Conservation (phyloP, 2,329 filamentous ascomycete species). For the Botryosphaeria agaves region DNA sequence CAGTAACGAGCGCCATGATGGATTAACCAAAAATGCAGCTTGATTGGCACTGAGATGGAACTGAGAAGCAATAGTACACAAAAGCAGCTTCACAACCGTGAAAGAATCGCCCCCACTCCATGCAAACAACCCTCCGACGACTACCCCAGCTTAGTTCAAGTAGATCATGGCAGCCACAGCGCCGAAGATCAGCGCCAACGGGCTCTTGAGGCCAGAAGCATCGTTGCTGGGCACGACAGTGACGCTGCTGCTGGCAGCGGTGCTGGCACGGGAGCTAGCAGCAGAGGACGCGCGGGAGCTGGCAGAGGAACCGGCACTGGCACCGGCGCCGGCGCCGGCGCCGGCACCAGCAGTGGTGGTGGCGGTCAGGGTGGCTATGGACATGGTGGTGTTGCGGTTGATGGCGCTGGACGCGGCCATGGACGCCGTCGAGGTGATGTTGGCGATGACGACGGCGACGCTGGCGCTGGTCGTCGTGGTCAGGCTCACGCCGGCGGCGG, state of each 20-base stretch:
- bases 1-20: too few species aligned
- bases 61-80: too few species aligned
- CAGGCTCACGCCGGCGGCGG: slow-evolving; percentile 3
- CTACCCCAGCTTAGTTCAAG: too few species aligned
- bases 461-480: neutral
- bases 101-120: too few species aligned
- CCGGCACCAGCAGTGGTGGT: slow-evolving; percentile 9
- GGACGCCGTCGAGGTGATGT: slow-evolving; percentile 3
- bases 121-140: too few species aligned
- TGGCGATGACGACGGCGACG: slow-evolving; percentile 3
- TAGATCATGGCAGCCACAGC: slow-evolving; percentile 23
- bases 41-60: too few species aligned
- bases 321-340: slow-evolving; percentile 9
- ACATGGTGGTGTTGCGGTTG: slow-evolving; percentile 7
- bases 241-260: slow-evolving; percentile 3
- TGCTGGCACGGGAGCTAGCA: slow-evolving; percentile 3
- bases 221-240: slow-evolving; percentile 5
- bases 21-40: too few species aligned
- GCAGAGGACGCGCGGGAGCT: slow-evolving; percentile 6
- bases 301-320: slow-evolving; percentile 10
- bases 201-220: slow-evolving; percentile 15
- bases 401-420: slow-evolving; percentile 8
- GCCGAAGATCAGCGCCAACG: slow-evolving; percentile 21
- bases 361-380: slow-evolving; percentile 5
- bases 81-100: too few species aligned